phyloP scores from a whole-genome alignment of 345 rosid species.

The Citrus unshiu region DNA sequence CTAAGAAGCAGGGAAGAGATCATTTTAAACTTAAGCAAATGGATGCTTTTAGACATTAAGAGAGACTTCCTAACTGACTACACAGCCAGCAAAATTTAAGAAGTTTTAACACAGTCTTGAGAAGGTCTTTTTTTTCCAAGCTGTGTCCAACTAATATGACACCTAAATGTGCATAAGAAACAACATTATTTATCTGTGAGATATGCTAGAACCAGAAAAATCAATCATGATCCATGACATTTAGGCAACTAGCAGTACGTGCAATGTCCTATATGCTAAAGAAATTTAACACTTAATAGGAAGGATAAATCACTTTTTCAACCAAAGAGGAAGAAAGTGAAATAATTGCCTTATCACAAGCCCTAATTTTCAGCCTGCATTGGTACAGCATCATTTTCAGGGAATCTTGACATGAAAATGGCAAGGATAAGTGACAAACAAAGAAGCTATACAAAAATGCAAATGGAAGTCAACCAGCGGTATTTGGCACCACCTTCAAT shows the following conservation, averaged over 20 bases:
- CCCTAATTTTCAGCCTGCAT: not conserved
- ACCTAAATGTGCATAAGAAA: not conserved
- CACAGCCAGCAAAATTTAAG: not conserved
- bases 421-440: not conserved
- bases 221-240: not conserved
- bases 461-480: not conserved
- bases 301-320: not conserved
- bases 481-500: not conserved
- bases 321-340: not conserved
- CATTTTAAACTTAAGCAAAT: not conserved
- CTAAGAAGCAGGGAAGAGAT: not conserved
- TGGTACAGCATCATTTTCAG: not conserved
- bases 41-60: not conserved
- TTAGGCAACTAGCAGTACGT: not conserved
- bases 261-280: not conserved
- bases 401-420: not conserved
- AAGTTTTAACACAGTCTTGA: not conserved
- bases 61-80: not conserved
- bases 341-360: not conserved
- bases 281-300: not conserved
- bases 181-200: not conserved
- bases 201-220: not conserved
- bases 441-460: not conserved
- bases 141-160: not conserved
- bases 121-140: slow-evolving; percentile 1